phyloP scores from a whole-genome alignment of 1,139 yeast genomes.

The Suhomyces bolitotheri region DNA sequence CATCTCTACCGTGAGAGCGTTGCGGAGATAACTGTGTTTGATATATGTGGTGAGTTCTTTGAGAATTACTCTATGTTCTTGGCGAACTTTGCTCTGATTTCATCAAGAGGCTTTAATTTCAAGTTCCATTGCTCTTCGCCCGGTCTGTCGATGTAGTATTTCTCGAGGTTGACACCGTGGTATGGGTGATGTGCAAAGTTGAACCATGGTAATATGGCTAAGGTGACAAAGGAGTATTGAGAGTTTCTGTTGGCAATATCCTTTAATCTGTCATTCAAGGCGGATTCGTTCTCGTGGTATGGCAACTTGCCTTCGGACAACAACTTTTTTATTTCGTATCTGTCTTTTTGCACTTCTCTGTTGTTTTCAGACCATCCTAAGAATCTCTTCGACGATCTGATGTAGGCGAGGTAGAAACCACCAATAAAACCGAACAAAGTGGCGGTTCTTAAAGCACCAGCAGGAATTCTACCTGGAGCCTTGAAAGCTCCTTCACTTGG shows the following conservation, averaged over 20 bases:
- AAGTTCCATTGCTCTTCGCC: conserved; percentile 56
- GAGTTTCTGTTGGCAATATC: conserved; percentile 80
- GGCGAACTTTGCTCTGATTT: conserved; percentile 46
- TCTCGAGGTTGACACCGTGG: conserved; percentile 75
- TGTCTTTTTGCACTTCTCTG: conserved; percentile 70
- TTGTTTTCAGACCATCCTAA: conserved; percentile 77
- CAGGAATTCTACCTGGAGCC: conserved; percentile 53
- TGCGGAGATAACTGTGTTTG: no score
- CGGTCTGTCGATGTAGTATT: conserved; percentile 66
- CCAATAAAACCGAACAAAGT: conserved; percentile 65
- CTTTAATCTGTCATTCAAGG: conserved; percentile 68
- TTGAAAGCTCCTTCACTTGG: conserved; percentile 62
- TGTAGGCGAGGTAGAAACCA: conserved; percentile 72
- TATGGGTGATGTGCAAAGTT: conserved; percentile 79
- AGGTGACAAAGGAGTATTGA: conserved; percentile 62
- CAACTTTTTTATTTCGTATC: conserved; percentile 70
- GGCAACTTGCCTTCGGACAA: conserved; percentile 70
- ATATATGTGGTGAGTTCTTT: no score
- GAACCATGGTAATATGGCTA: conserved; percentile 79
- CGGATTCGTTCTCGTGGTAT: conserved; percentile 58
- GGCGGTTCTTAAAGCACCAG: conserved; percentile 59
- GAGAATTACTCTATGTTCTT: conserved; percentile 28
- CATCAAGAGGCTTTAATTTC: conserved; percentile 46
- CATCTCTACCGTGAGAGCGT: no score
- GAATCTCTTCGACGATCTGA: conserved; percentile 66